Percentiles rank a stretch among this genome's conserved stretches.
These are phyloP conservation scores for Marsdenia floribunda DNA, from an alignment of 257 asterid species.

Conservation along the genomic window DNA sequence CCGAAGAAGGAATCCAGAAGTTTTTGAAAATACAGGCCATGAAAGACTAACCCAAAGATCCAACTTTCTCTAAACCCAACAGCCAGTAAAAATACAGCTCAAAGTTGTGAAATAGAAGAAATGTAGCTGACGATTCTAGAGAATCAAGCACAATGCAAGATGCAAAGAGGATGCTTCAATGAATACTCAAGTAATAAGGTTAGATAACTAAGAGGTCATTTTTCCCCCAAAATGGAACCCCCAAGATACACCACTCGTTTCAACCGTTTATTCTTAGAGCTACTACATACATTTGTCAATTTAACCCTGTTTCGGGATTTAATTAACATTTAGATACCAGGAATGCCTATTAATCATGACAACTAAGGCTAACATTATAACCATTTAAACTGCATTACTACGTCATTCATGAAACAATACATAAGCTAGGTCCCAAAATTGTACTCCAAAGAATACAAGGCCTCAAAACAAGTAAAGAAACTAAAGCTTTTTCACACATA, in stretches of 20 bases:
- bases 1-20: background rate
- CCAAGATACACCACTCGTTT: background rate
- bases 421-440: background rate
- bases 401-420: background rate
- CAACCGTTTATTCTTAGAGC: background rate
- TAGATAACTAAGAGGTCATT: background rate
- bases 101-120: background rate
- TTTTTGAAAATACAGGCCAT: background rate
- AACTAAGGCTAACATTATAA: background rate
- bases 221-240: background rate
- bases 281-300: background rate
- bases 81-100: background rate
- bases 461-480: background rate
- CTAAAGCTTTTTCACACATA: slow-evolving; percentile 8
- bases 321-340: background rate
- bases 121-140: background rate
- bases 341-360: background rate
- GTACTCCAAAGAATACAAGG: background rate
- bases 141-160: background rate
- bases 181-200: background rate
- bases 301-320: background rate
- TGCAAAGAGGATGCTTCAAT: background rate
- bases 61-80: background rate
- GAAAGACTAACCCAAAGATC: background rate
- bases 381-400: background rate